Base-by-base conservation (phyloP, 2,329 filamentous ascomycete genomes). In the Byssothecium circinans region DNA sequence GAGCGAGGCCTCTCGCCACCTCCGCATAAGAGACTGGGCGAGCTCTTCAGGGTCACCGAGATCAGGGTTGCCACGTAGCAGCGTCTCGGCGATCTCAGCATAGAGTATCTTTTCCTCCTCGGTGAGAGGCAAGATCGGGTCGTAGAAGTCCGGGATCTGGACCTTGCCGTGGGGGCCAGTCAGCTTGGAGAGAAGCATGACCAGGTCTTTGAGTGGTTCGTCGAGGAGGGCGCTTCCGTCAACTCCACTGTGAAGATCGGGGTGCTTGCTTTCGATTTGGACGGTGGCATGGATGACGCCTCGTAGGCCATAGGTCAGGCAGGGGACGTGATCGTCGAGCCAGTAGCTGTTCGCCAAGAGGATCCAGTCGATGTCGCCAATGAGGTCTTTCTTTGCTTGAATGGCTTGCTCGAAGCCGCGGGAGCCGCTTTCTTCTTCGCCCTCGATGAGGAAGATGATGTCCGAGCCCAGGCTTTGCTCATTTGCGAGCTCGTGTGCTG, bases 271-370 rank as follows among this genome's bases (percentile, higher is more conserved):
- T 55, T 95, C 87, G 20, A 99, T 85, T 52, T 91, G 87, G 5
- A 97, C 81, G 0, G 90, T 96, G 4, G 91, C 92, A 68, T 97
- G 92, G 18, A 99, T 86, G 20, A 99, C 92, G 19, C 94, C 94
- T 40, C 94, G 84, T 6, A 97, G 80, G 1, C 94, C 94, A 53
- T 99, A 99, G 0, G 94, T 99, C 47, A 99, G 75, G 67, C 94
- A 99, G 0, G 94, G 94, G 2, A 95, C 91, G 57, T 95, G 87
- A 64, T 99, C 92, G 65, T 97, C 91, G 1, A 99, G 80, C 94
- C 94, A 99, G 76, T 99, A 99, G 72, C 91, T 96, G 76, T 99
- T 99, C 18, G 94, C 92, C 30, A 99, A 77, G 25, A 99, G 76
- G 45, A 99, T 94, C 78, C 94, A 97, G 71, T 99, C 92, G 2